Conservation (phyloP, 106 monocot genomes). For the Dactylorhiza incarnata region DNA sequence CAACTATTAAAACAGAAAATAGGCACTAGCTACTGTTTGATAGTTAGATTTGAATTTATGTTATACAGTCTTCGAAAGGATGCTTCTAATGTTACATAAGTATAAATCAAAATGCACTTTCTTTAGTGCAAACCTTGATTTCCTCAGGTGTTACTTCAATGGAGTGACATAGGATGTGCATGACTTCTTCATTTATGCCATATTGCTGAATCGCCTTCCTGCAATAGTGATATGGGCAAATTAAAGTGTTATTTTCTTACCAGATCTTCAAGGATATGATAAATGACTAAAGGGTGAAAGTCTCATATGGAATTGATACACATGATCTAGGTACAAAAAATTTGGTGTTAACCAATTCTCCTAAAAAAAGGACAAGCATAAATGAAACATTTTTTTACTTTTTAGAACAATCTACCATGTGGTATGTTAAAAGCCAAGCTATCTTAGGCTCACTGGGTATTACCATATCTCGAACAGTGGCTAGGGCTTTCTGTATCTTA, state of each 20-base stretch:
- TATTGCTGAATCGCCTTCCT: conserved; percentile 77
- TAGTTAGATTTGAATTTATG: neutral
- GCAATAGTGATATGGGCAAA: conserved; percentile 12
- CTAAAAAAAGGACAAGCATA: neutral
- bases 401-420: conserved; percentile 4
- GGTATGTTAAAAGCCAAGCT: too few relatives aligned
- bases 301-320: neutral
- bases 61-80: neutral
- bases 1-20: neutral
- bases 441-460: too few relatives aligned
- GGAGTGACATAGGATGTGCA: conserved; percentile 46
- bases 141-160: conserved; percentile 62
- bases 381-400: neutral
- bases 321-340: neutral
- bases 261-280: neutral
- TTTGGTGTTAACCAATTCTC: neutral
- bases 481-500: too few relatives aligned
- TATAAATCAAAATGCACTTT: neutral
- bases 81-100: neutral
- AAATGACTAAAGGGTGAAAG: neutral
- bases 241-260: neutral
- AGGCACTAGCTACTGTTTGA: neutral
- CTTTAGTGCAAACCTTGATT: conserved; percentile 42
- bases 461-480: too few relatives aligned
- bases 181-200: conserved; percentile 54